A percentile compares a stretch with the other conserved stretches of the same genome.
phyloP scores from a whole-genome alignment of 805 yeast species.

The Saturnispora zaruensis region DNA sequence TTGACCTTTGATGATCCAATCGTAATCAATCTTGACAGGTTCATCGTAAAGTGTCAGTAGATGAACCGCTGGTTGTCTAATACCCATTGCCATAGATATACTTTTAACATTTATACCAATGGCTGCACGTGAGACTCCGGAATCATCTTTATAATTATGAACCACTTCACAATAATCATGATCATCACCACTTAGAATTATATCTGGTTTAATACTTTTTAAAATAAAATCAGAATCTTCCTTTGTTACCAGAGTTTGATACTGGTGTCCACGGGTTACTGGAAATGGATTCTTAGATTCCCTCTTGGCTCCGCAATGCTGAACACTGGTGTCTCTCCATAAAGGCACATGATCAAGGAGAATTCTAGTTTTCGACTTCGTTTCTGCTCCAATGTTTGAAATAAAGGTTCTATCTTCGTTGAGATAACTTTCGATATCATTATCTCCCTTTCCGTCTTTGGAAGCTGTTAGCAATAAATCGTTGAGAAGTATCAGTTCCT shows the following conservation, averaged over 20 bases:
- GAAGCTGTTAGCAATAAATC: slow-evolving; percentile 68
- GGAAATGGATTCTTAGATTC: slow-evolving; percentile 65
- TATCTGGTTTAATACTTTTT: slow-evolving; percentile 48
- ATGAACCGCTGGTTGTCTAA: slow-evolving; percentile 29
- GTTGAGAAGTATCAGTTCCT: slow-evolving; percentile 68
- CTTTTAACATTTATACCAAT: slow-evolving; percentile 50
- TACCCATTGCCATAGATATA: slow-evolving; percentile 88
- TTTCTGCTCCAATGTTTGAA: slow-evolving; percentile 16
- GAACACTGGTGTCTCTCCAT: slow-evolving; percentile 49
- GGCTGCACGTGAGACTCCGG: slow-evolving; percentile 1
- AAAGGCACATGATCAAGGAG: slow-evolving; percentile 83
- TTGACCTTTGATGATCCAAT: slow-evolving; percentile 22
- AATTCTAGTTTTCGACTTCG: slow-evolving; percentile 42
- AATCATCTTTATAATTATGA: slow-evolving; percentile 33
- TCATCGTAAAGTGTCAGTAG: slow-evolving; percentile 19
- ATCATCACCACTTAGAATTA: slow-evolving; percentile 89
- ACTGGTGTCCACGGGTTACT: slow-evolving; percentile 67
- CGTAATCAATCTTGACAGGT: slow-evolving; percentile 11
- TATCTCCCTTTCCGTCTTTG: slow-evolving; percentile 34
- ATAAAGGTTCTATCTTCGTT: slow-evolving; percentile 25
- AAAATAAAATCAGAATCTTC: slow-evolving; percentile 52
- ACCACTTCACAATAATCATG: slow-evolving; percentile 85
- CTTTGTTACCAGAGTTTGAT: slow-evolving; percentile 73
- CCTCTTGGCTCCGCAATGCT: slow-evolving; percentile 66
- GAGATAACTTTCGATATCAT: slow-evolving; percentile 46